Conservation (phyloP, 2,329 filamentous ascomycete genomes). For the Ceratocystis variospora region DNA sequence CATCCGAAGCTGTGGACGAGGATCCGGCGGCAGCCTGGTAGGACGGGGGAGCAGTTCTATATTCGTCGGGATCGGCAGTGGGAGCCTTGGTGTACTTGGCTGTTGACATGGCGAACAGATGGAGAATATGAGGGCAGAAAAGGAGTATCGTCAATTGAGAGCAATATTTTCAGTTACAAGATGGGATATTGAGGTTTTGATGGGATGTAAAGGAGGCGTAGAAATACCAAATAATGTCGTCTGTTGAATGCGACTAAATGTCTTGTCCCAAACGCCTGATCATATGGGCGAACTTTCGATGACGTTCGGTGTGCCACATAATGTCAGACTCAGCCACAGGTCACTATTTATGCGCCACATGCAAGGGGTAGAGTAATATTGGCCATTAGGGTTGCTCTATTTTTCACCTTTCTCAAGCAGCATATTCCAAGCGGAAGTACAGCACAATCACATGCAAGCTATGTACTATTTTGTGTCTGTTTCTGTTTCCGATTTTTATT, state of each 20-base stretch:
- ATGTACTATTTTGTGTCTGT: neutral
- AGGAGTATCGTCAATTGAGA: neutral
- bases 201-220: neutral
- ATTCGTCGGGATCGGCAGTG: conserved; percentile 75
- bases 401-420: neutral
- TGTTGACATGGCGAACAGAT: conserved; percentile 45
- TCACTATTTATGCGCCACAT: neutral
- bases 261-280: neutral
- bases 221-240: neutral
- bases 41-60: conserved; percentile 67
- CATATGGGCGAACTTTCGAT: conserved; percentile 3
- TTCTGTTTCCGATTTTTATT: too few species aligned
- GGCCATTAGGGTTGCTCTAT: neutral
- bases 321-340: neutral
- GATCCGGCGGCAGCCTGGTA: conserved; percentile 44
- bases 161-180: neutral
- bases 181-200: neutral
- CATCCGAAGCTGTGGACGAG: conserved; percentile 40
- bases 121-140: neutral
- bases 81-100: conserved; percentile 74
- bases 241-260: neutral
- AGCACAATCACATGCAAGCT: neutral
- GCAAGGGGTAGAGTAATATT: too few species aligned
- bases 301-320: neutral
- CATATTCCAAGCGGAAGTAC: too few species aligned